Conservation (phyloP, 202 grass and related monocot genomes). For the Setaria viridis region DNA sequence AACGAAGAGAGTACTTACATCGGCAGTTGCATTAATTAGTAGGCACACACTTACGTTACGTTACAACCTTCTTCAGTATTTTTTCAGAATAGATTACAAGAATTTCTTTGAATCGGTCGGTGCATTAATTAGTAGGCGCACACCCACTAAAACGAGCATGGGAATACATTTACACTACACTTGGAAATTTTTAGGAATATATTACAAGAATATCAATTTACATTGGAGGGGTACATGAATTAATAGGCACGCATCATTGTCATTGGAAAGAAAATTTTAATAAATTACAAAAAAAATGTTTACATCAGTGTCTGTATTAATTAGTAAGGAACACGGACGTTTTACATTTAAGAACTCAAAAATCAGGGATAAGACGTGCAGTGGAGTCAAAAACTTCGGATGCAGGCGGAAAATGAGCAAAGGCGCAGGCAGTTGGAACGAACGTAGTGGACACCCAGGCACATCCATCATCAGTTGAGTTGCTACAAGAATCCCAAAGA, state of each 20-base stretch:
- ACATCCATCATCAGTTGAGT: constrained; percentile 20
- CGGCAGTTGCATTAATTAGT: no score
- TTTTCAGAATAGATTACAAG: no score
- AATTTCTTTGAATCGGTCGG: no score
- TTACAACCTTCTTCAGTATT: no score
- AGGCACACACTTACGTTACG: no score
- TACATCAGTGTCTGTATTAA: background rate
- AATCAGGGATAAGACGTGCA: background rate
- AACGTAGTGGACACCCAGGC: background rate
- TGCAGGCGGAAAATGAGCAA: constrained; percentile 5
- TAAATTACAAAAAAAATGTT: background rate
- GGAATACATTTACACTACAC: no score
- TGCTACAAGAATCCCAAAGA: constrained; percentile 51
- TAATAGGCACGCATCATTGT: background rate
- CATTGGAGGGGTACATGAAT: background rate
- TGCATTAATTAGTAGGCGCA: no score
- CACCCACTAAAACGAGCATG: no score
- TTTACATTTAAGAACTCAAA: background rate
- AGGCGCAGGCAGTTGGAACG: background rate
- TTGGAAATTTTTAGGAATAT: background rate
- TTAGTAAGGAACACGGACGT: background rate
- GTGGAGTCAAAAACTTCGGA: background rate
- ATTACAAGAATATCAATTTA: background rate
- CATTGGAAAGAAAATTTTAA: background rate
- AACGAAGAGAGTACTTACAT: no score